These are phyloP conservation scores for Cynara cardunculus DNA, from an alignment of 129 eudicot species.

Conservation along the genomic window DNA sequence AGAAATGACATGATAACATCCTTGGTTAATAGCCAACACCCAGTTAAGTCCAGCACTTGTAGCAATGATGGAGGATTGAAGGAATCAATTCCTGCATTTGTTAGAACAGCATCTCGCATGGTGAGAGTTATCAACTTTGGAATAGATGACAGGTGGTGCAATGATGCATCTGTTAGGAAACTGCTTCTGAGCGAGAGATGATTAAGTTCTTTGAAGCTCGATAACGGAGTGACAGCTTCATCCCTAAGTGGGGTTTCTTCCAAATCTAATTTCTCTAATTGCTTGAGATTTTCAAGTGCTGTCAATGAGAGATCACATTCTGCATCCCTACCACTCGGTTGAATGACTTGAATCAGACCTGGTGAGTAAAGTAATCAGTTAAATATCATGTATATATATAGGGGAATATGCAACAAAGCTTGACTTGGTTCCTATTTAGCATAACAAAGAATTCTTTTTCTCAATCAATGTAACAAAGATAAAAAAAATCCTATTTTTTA, in stretches of 20 bases:
- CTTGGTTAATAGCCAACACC: constrained; percentile 83
- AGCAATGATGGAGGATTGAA: constrained; percentile 57
- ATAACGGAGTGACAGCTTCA: constrained; percentile 47
- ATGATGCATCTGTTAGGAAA: constrained; percentile 59
- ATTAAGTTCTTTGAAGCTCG: constrained; percentile 42
- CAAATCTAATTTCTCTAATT: constrained; percentile 61
- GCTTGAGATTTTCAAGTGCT: constrained; percentile 47
- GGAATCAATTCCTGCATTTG: constrained; percentile 52
- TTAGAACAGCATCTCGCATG: constrained; percentile 65
- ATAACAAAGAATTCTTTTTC: background rate
- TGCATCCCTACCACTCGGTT: constrained; percentile 27
- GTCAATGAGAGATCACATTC: constrained; percentile 53
- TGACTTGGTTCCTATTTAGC: background rate
- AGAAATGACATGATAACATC: constrained; percentile 53
- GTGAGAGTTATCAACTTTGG: constrained; percentile 42
- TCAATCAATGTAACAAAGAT: background rate
- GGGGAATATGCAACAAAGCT: background rate
- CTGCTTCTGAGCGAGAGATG: constrained; percentile 59
- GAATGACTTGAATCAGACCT: constrained; percentile 52
- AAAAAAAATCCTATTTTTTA: no score
- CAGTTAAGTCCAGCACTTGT: constrained; percentile 62
- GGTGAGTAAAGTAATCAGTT: constrained; percentile 21
- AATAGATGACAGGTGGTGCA: constrained; percentile 46
- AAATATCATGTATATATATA: background rate
- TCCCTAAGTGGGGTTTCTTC: constrained; percentile 57